Evolutionary conservation across 116 monocot genomes (phyloP).

Genomic region (Posidonia oceanica): DNA sequence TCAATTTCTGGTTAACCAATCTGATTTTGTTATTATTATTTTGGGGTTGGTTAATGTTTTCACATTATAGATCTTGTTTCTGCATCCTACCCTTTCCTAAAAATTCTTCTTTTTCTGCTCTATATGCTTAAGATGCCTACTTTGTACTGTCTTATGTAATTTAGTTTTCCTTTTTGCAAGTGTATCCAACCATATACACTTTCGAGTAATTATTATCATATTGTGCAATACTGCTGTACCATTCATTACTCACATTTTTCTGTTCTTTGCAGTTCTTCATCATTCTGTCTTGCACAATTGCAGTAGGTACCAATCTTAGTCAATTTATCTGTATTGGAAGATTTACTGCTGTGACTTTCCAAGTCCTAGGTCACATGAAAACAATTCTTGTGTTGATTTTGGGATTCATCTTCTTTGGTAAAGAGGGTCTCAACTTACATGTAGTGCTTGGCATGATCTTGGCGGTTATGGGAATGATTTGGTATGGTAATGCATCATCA

Average conservation of each 20-base stretch:
- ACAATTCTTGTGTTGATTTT: conserved; percentile 42
- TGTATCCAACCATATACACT: no score
- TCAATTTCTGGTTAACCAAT: no score
- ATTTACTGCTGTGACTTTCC: conserved; percentile 45
- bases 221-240: neutral
- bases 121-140: no score
- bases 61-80: neutral
- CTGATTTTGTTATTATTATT: no score
- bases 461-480: conserved; percentile 40
- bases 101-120: neutral
- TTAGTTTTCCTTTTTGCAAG: no score
- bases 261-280: conserved; percentile 28
- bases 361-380: conserved; percentile 49
- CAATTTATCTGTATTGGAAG: conserved; percentile 48
- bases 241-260: neutral
- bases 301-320: conserved; percentile 44
- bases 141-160: no score
- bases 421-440: conserved; percentile 38
- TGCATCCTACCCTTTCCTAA: neutral
- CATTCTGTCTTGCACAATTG: conserved; percentile 35
- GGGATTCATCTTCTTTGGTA: conserved; percentile 44
- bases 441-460: conserved; percentile 42
- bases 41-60: no score
- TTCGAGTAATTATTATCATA: neutral
- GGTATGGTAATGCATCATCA: conserved; percentile 45